Evolutionary conservation across 176 grass and related monocot genomes (phyloP), one percentile per base, ranked within the genome.

Genomic region (Juncus effusus): DNA sequence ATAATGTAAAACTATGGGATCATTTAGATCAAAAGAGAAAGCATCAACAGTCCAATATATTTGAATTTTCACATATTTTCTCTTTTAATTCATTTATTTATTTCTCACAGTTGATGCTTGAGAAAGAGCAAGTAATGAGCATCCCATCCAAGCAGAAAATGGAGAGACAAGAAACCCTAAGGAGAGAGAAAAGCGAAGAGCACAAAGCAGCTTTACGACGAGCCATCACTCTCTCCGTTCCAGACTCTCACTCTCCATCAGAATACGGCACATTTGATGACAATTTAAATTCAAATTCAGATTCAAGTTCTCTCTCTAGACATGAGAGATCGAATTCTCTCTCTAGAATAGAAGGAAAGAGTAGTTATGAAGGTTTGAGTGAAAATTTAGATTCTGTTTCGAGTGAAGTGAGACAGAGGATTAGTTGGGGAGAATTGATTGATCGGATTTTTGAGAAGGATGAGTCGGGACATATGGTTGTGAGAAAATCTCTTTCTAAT

Each of bases 351-450:
- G 19, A 28, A 28, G 19, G 19, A 28, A 28, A 28, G 19, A 28
- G 19, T 28, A 28, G 19, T 28, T 28, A 28, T 28, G 19, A 28
- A 28, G 9, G 14, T 51, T 67, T 67, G 45, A 5, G 6, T 54
- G n/a, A 19, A 39, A 56, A 13, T 69, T 90, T 78, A 57, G 66
- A 72, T 1, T 19, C 56, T 42, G 52, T 60, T 3, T 61, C 82
- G 0, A 40, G 58, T 0, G 57, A 73, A 73, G 15, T 39, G 2
- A 76, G 75, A 74, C 87, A 86, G 61, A 74, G 82, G 49, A 84
- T 90, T 60, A 96, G 58, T 77, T 96, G 91, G 91, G 73, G 86
- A 5, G 87, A 96, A 44, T 82, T 96, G 36, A 87, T 96, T 49
- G 87, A 96, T 55, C 78, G 71, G 45, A 78, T 96, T 44, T 85